Conservation (phyloP, 306 rosid species). For the Lathyrus sativus region DNA sequence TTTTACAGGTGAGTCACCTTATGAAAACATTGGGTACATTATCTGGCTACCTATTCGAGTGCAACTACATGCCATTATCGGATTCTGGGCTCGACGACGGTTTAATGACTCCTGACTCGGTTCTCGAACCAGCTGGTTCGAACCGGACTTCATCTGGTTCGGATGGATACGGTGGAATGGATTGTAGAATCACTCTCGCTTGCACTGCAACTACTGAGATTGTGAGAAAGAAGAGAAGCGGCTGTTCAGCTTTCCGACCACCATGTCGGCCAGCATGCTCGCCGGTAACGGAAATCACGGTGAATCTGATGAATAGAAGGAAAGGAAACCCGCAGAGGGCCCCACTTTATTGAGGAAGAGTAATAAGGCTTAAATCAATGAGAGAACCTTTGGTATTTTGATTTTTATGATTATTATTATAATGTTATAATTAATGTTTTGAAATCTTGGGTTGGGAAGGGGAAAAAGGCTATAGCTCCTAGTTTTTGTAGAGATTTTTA, state of each 20-base stretch:
- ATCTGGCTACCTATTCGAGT: slow-evolving; percentile 58
- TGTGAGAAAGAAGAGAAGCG: slow-evolving; percentile 64
- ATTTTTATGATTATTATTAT: not conserved
- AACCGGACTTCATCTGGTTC: slow-evolving; percentile 68
- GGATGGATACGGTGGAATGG: slow-evolving; percentile 54
- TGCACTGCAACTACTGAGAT: slow-evolving; percentile 79
- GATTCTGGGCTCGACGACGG: slow-evolving; percentile 65
- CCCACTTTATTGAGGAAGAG: slow-evolving; percentile 66
- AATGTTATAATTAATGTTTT: not conserved
- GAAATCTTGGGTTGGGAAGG: not conserved
- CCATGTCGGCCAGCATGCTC: slow-evolving; percentile 55
- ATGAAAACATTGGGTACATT: slow-evolving; percentile 52
- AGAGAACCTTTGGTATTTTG: not conserved
- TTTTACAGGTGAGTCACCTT: slow-evolving; percentile 59
- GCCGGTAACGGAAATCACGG: slow-evolving; percentile 54
- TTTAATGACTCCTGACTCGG: slow-evolving; percentile 70
- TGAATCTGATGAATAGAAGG: slow-evolving; percentile 66
- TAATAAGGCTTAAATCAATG: not conserved
- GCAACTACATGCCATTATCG: slow-evolving; percentile 66
- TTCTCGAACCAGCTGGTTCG: slow-evolving; percentile 74
- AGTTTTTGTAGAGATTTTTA: slow-evolving; percentile 23
- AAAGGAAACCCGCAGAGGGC: slow-evolving; percentile 87
- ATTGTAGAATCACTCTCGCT: slow-evolving; percentile 46
- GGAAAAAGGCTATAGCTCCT: slow-evolving; percentile 1
- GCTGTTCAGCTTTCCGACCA: slow-evolving; percentile 30